Conservation (phyloP, 2,329 filamentous ascomycete genomes). For the Claviceps spartinae region DNA sequence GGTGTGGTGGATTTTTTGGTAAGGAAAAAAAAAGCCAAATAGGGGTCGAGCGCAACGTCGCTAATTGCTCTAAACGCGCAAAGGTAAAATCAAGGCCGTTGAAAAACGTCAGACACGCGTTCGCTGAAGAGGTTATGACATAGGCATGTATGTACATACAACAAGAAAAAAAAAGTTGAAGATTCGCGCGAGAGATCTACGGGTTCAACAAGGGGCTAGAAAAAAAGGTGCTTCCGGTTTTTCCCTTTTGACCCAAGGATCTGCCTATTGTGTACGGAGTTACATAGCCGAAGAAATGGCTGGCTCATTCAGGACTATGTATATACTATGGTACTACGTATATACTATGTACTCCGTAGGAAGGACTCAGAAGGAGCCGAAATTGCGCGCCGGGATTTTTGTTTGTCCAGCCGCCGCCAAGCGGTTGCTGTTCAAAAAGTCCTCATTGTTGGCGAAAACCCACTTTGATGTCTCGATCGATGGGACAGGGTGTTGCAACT, state of each 20-base stretch:
- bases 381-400: neutral
- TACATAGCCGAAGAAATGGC: too few species aligned
- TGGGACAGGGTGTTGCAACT: too few species aligned
- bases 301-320: too few species aligned
- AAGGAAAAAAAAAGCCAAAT: neutral
- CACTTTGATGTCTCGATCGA: too few species aligned
- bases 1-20: neutral
- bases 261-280: too few species aligned
- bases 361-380: neutral
- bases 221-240: neutral
- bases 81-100: neutral
- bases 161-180: neutral
- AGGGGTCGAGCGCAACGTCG: neutral
- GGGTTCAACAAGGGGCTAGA: neutral
- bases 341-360: neutral
- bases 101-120: too few species aligned
- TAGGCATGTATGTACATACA: too few species aligned
- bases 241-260: neutral
- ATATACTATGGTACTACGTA: too few species aligned
- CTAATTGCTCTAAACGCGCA: neutral
- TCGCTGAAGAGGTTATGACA: too few species aligned
- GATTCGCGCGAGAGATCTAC: neutral
- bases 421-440: too few species aligned
- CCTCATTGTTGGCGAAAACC: too few species aligned
- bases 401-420: conserved; percentile 1